Percentiles rank a stretch among this genome's conserved stretches.
These are phyloP conservation scores for Cytospora chrysosperma DNA, from an alignment of 2,329 filamentous ascomycete genomes.

Conservation along the genomic window DNA sequence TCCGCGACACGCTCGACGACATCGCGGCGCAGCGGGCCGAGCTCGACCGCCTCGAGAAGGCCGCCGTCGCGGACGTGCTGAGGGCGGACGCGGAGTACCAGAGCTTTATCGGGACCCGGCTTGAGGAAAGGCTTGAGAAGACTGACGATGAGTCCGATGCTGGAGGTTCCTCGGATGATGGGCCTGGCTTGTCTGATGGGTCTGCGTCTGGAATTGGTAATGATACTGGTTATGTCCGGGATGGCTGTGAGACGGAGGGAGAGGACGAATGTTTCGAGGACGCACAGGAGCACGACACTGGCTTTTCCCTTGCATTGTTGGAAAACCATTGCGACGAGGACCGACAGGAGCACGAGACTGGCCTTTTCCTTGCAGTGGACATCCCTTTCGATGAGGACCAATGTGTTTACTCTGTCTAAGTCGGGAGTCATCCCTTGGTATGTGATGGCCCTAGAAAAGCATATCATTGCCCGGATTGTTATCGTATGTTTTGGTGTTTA, in stretches of 20 bases:
- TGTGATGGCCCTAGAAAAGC: too few species aligned
- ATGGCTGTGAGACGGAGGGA: not conserved
- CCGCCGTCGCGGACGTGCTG: conserved; percentile 31
- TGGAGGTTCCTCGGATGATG: not conserved
- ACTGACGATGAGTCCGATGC: not conserved
- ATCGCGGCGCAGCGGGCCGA: conserved; percentile 37
- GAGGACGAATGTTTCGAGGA: not conserved
- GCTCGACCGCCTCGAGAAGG: conserved; percentile 36
- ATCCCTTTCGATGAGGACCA: too few species aligned
- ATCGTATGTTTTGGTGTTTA: not conserved
- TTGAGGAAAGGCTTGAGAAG: conserved; percentile 28
- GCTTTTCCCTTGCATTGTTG: not conserved
- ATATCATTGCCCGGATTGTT: not conserved
- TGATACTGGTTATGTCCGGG: not conserved
- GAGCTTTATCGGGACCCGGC: conserved; percentile 31
- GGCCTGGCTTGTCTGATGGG: not conserved
- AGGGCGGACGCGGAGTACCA: conserved; percentile 33
- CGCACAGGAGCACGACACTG: not conserved
- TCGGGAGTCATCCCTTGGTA: too few species aligned
- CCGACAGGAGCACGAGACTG: too few species aligned
- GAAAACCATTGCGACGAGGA: too few species aligned
- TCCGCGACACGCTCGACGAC: conserved; percentile 31
- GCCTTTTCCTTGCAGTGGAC: too few species aligned
- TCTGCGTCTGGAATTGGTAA: not conserved
- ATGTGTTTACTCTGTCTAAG: too few species aligned